Conservation (phyloP, 148 eudicot genomes). For the Diospyros lotus region DNA sequence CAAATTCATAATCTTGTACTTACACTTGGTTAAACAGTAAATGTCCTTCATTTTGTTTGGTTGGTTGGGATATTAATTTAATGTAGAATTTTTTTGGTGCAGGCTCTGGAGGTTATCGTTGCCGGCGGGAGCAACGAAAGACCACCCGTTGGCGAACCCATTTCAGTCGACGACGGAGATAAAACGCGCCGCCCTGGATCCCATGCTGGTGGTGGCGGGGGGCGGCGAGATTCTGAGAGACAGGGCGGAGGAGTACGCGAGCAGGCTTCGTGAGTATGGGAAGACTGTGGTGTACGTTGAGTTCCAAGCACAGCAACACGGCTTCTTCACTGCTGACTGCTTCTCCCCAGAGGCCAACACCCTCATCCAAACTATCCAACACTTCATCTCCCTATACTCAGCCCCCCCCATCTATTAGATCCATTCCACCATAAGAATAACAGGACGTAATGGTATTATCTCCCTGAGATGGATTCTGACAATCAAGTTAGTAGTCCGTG, state of each 20-base stretch:
- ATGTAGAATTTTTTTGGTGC: not conserved
- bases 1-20: too few relatives aligned
- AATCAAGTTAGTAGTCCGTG: too few relatives aligned
- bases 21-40: too few relatives aligned
- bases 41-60: too few relatives aligned
- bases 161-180: constrained; percentile 46
- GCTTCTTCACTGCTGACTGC: constrained; percentile 38
- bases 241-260: constrained; percentile 43
- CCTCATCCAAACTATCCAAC: constrained; percentile 22
- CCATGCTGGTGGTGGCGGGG: constrained; percentile 50
- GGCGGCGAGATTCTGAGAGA: constrained; percentile 56
- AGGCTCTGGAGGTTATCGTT: constrained; percentile 16
- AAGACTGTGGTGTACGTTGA: constrained; percentile 38
- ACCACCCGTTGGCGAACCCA: constrained; percentile 61
- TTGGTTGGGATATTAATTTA: not conserved
- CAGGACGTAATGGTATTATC: too few relatives aligned
- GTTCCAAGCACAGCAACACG: constrained; percentile 54
- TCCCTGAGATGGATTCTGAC: too few relatives aligned
- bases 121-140: constrained; percentile 24
- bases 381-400: constrained; percentile 23
- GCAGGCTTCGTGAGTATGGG: constrained; percentile 33
- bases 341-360: constrained; percentile 24
- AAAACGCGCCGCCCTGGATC: constrained; percentile 33
- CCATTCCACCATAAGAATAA: too few relatives aligned
- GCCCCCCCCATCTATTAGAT: too few relatives aligned